phyloP scores from a whole-genome alignment of 1,284 basidiomycete species.

The Tylopilus sp. region DNA sequence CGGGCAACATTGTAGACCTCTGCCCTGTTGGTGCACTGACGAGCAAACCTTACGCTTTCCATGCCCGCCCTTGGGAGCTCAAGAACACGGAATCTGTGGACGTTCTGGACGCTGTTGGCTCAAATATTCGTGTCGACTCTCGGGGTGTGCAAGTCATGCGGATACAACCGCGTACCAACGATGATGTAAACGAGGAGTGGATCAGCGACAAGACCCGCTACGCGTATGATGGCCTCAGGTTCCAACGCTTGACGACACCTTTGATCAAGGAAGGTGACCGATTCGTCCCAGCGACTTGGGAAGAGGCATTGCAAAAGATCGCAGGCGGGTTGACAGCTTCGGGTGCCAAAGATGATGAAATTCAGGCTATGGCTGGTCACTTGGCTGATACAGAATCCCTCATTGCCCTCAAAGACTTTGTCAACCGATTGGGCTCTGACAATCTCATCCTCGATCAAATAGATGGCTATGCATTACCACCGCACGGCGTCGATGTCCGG shows the following conservation, averaged over 20 bases:
- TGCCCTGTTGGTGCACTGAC: constrained; percentile 98
- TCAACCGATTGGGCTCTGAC: constrained; percentile 94
- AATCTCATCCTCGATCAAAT: constrained; percentile 84
- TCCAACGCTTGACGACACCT: constrained; percentile 93
- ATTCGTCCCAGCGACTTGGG: constrained; percentile 91
- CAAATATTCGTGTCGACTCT: constrained; percentile 96
- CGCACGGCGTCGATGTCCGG: constrained; percentile 86
- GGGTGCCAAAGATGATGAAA: constrained; percentile 91
- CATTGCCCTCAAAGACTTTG: constrained; percentile 90
- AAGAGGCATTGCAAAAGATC: constrained; percentile 82
- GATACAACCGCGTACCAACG: constrained; percentile 93
- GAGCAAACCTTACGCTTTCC: constrained; percentile 97
- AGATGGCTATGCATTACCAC: constrained; percentile 64
- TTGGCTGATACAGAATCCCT: constrained; percentile 94
- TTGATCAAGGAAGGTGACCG: constrained; percentile 90
- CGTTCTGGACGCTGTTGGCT: constrained; percentile 97
- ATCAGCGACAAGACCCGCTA: constrained; percentile 99
- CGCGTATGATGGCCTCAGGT: constrained; percentile 92
- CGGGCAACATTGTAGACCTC: constrained; percentile 95
- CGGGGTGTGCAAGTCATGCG: constrained; percentile 97
- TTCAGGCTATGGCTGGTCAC: constrained; percentile 91
- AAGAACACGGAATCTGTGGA: constrained; percentile 98
- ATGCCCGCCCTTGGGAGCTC: constrained; percentile 96
- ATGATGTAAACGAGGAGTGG: constrained; percentile 99
- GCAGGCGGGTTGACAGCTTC: constrained; percentile 74